Evolutionary conservation across 371 early-diverging fungal genomes (phyloP).

Genomic region (Paramicrosporidium saccamoebae): DNA sequence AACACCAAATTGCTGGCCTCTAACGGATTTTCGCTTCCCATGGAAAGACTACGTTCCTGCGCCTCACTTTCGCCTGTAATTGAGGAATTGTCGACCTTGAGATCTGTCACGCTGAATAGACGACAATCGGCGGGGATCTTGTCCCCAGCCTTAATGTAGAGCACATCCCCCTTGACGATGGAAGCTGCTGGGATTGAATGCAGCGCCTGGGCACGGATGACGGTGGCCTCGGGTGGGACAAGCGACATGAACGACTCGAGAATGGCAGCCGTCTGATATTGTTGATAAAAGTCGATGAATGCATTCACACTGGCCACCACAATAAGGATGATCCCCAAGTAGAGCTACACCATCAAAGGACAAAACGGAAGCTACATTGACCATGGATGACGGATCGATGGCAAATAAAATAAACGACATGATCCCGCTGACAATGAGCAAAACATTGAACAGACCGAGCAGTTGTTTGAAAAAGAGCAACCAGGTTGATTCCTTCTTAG

Average conservation of each 20-base stretch:
- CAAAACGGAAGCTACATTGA: conserved; percentile 14
- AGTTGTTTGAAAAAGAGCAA: conserved; percentile 33
- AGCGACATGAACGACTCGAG: conserved; percentile 60
- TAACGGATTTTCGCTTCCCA: conserved; percentile 28
- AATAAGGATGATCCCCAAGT: conserved; percentile 56
- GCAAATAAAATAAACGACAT: conserved; percentile 31
- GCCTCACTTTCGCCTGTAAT: conserved; percentile 81
- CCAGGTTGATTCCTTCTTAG: conserved; percentile 31
- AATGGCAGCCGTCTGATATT: conserved; percentile 41
- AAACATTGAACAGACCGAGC: conserved; percentile 36
- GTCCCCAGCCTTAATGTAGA: conserved; percentile 56
- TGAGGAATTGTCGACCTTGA: conserved; percentile 88
- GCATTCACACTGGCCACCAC: conserved; percentile 61
- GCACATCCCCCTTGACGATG: conserved; percentile 57
- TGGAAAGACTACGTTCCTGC: conserved; percentile 23
- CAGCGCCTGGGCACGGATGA: conserved; percentile 28
- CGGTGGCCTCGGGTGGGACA: conserved; percentile 45
- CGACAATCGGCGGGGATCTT: conserved; percentile 67
- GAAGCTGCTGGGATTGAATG: conserved; percentile 18
- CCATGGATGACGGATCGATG: conserved; percentile 26
- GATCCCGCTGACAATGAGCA: conserved; percentile 48
- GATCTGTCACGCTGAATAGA: conserved; percentile 27
- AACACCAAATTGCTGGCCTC: conserved; percentile 66
- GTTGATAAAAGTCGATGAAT: conserved; percentile 60
- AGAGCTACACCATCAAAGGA: conserved; percentile 16